A percentile compares a stretch with the other conserved stretches of the same genome.
These are phyloP conservation scores for Phaeoacremonium minimum DNA, from an alignment of 2,329 filamentous ascomycete species.

Conservation along the genomic window DNA sequence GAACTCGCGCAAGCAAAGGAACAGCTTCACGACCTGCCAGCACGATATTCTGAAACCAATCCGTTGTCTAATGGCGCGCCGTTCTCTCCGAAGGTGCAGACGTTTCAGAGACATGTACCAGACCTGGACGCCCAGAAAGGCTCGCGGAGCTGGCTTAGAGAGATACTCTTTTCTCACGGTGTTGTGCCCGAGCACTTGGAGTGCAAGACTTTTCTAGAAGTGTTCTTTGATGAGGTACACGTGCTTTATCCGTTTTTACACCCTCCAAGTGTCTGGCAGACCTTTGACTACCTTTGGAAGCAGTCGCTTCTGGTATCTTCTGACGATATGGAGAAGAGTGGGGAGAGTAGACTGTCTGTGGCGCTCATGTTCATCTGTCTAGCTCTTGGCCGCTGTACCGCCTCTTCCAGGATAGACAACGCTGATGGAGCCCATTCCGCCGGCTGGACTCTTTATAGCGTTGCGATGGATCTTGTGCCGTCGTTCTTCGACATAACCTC, in stretches of 20 bases:
- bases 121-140: not conserved
- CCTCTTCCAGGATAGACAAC: slow-evolving; percentile 7
- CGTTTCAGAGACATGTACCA: no score
- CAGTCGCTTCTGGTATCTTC: slow-evolving; percentile 5
- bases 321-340: slow-evolving; percentile 4
- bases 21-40: not conserved
- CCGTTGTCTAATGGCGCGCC: not conserved
- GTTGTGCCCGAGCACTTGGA: slow-evolving; percentile 6
- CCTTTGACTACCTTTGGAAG: slow-evolving; percentile 8
- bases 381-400: slow-evolving; percentile 7
- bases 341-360: slow-evolving; percentile 6
- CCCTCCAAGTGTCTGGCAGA: slow-evolving; percentile 7
- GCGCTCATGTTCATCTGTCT: slow-evolving; percentile 8
- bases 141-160: slow-evolving; percentile 6
- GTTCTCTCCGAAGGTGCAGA: slow-evolving; percentile 2
- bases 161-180: slow-evolving; percentile 4
- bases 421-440: slow-evolving; percentile 7
- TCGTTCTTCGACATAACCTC: slow-evolving; percentile 5
- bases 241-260: slow-evolving; percentile 7
- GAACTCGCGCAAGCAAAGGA: slow-evolving; percentile 2
- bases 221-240: slow-evolving; percentile 9
- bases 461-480: slow-evolving; percentile 6
- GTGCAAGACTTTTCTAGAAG: slow-evolving; percentile 6
- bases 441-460: slow-evolving; percentile 7
- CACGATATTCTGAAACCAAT: not conserved